A percentile compares a stretch with the other conserved stretches of the same genome.
Conservation (phyloP, 495 filamentous ascomycete species). For the Trichoderma asperelloides region DNA sequence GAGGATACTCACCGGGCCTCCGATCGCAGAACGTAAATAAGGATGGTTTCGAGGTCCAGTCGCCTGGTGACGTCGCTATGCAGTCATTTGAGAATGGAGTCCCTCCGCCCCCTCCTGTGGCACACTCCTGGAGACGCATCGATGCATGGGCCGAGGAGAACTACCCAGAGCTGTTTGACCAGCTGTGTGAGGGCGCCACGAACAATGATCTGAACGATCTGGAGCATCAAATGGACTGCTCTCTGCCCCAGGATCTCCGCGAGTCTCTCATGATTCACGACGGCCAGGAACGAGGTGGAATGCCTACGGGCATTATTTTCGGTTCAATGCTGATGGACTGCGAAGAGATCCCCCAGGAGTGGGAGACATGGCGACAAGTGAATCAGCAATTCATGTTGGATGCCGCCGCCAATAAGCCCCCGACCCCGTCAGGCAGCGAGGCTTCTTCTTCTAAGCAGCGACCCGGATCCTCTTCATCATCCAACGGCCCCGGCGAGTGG, state of each 20-base stretch:
- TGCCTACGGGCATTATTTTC: conserved; percentile 88
- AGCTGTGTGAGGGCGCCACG: conserved; percentile 83
- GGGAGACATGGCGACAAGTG: conserved; percentile 90
- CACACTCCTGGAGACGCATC: conserved; percentile 88
- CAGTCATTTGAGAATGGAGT: conserved; percentile 89
- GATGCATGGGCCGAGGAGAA: conserved; percentile 90
- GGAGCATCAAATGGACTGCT: conserved; percentile 92
- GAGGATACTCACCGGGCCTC: conserved; percentile 87
- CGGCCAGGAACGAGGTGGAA: conserved; percentile 88
- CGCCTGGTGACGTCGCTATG: conserved; percentile 83
- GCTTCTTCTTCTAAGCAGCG: conserved; percentile 40
- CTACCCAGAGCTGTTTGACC: conserved; percentile 89
- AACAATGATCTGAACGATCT: conserved; percentile 94
- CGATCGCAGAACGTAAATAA: conserved; percentile 58
- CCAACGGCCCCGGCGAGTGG: conserved; percentile 58
- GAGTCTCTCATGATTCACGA: conserved; percentile 89
- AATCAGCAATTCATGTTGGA: conserved; percentile 75
- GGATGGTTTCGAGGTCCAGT: conserved; percentile 57
- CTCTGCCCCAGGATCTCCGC: conserved; percentile 84
- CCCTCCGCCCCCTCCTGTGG: conserved; percentile 78
- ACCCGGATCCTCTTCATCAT: conserved; percentile 27
- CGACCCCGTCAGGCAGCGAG: conserved; percentile 42
- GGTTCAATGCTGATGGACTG: conserved; percentile 93
- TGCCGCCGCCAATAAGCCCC: conserved; percentile 44
- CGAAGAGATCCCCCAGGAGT: conserved; percentile 97